These are phyloP conservation scores for Talaromyces sp. DNA, from an alignment of 2,329 filamentous ascomycete genomes.

Conservation along the genomic window DNA sequence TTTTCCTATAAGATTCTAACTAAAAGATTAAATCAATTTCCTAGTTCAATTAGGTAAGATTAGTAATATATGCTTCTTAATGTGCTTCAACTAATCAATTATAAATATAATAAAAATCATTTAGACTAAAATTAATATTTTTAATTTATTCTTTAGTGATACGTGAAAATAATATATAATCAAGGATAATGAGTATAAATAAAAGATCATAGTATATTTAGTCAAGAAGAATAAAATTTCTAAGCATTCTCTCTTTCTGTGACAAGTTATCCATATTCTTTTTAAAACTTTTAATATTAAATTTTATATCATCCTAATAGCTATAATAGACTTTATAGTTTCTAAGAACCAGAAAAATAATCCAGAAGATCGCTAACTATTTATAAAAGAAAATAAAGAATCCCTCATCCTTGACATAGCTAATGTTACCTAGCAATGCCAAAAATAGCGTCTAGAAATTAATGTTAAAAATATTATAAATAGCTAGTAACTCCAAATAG, in stretches of 20 bases:
- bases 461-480: slow-evolving; percentile 52
- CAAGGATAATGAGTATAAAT: slow-evolving; percentile 35
- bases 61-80: slow-evolving; percentile 23
- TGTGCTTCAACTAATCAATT: slow-evolving; percentile 31
- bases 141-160: slow-evolving; percentile 35
- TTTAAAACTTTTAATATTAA: slow-evolving; percentile 20
- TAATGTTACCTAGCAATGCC: slow-evolving; percentile 54
- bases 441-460: slow-evolving; percentile 45
- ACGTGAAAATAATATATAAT: slow-evolving; percentile 48
- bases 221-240: slow-evolving; percentile 39
- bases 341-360: slow-evolving; percentile 49
- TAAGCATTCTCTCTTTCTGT: slow-evolving; percentile 12
- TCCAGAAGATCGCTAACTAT: not conserved
- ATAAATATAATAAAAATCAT: slow-evolving; percentile 49
- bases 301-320: slow-evolving; percentile 21
- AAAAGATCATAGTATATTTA: slow-evolving; percentile 34
- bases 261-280: slow-evolving; percentile 14
- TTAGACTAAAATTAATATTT: slow-evolving; percentile 40
- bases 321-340: slow-evolving; percentile 53
- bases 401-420: slow-evolving; percentile 35
- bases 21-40: slow-evolving; percentile 25
- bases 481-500: slow-evolving; percentile 47
- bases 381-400: no score
- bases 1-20: slow-evolving; percentile 27
- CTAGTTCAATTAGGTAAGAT: slow-evolving; percentile 36